Evolutionary conservation across 2,329 filamentous ascomycete species (phyloP), one percentile per base, ranked within the genome.

Genomic region (Cladorrhinum sp.): DNA sequence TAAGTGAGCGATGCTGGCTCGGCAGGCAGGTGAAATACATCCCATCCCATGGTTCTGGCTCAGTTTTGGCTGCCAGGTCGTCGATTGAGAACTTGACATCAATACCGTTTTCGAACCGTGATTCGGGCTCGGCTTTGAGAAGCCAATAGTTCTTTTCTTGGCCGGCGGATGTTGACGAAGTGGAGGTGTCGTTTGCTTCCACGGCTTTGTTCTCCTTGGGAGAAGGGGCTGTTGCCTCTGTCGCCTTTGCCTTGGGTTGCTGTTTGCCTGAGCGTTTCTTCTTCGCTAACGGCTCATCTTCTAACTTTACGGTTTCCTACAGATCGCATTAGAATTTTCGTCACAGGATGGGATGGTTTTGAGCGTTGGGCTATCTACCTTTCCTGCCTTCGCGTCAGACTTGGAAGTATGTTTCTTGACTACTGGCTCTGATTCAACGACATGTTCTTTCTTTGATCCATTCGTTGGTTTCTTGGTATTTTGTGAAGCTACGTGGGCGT

Each of bases 61-160:
- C 82, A 0, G 79, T 86, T 69, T 85, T 89, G 0, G 85, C 83
- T 13, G 84, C 82, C 36, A 99, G 77, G 72, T 98, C 93, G 69
- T 98, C 92, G 69, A 99, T 97, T 0, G 92, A 96, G 76, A 98
- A 99, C 66, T 86, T 89, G 50, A 97, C 91, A 71, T 98, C 93
- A 55, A 90, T 79, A 0, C 92, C 93, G 58, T 92, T 93, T 72
- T 96, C 92, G 16, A 92, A 77, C 5, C 95, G 88, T 3, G 92
- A 86, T 68, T 96, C 90, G 0, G 95, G 93, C 76, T 99, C 90
- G 0, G 91, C 90, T 76, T 93, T 95, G 82, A 95, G 84, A 29
- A 95, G 81, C 90, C 90, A 93, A 74, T 89, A 92, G 74, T 63
- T 66, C 51, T 54, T 66, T 38, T 55, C 64, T 57, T 38, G 50